These are phyloP conservation scores for Pyrenophora graminea DNA, from an alignment of 2,329 filamentous ascomycete species.

Conservation along the genomic window DNA sequence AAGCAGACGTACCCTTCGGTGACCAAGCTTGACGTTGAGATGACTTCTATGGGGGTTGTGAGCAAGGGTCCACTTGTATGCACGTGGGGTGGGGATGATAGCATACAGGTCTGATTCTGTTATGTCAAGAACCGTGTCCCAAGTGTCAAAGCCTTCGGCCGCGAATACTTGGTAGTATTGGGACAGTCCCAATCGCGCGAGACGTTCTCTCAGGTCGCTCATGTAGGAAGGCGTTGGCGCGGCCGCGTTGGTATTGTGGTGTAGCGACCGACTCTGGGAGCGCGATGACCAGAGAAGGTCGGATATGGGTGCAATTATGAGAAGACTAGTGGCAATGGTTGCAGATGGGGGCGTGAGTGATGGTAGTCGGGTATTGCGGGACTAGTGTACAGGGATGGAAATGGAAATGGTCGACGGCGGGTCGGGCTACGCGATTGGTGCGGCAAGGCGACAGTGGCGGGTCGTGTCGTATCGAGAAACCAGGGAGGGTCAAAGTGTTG, in stretches of 20 bases:
- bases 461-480: slow-evolving; percentile 34
- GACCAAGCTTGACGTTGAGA: slow-evolving; percentile 77
- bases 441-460: slow-evolving; percentile 27
- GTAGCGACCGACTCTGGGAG: slow-evolving; percentile 7
- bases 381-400: slow-evolving; percentile 36
- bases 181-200: slow-evolving; percentile 75
- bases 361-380: slow-evolving; percentile 17
- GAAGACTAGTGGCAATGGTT: slow-evolving; percentile 25
- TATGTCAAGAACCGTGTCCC: slow-evolving; percentile 82
- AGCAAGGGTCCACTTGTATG: slow-evolving; percentile 7
- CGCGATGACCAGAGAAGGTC: slow-evolving; percentile 4
- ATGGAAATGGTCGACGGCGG: slow-evolving; percentile 34
- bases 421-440: slow-evolving; percentile 31
- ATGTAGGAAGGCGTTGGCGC: slow-evolving; percentile 50
- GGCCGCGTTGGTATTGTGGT: slow-evolving; percentile 8
- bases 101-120: slow-evolving; percentile 80
- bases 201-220: slow-evolving; percentile 68
- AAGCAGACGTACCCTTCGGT: slow-evolving; percentile 68
- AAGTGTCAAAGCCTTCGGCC: slow-evolving; percentile 81
- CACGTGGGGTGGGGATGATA: slow-evolving; percentile 11
- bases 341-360: slow-evolving; percentile 9
- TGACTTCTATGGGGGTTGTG: slow-evolving; percentile 60
- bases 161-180: slow-evolving; percentile 76
- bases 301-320: slow-evolving; percentile 55
- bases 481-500: slow-evolving; percentile 45